Evolutionary conservation across 139 green algal genomes (phyloP).

Genomic region (Chlamydomonas sp.): DNA sequence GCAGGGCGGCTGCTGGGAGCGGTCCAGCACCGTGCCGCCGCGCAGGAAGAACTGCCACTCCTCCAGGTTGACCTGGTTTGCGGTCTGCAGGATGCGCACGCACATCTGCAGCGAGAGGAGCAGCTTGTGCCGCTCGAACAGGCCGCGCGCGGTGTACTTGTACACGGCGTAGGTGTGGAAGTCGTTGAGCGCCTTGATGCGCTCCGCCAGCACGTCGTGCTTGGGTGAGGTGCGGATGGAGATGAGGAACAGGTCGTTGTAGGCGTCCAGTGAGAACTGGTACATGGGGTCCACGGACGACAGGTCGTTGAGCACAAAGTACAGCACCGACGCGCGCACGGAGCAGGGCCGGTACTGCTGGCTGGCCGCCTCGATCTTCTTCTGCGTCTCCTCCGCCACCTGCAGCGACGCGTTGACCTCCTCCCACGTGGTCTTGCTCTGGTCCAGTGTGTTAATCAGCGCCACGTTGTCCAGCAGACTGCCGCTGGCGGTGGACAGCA

Average conservation of each 20-base stretch:
- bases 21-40: conserved; percentile 80
- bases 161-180: conserved; percentile 91
- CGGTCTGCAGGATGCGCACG: conserved; percentile 70
- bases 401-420: conserved; percentile 74
- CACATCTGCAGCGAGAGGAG: conserved; percentile 91
- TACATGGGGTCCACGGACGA: conserved; percentile 88
- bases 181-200: conserved; percentile 87
- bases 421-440: conserved; percentile 84
- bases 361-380: conserved; percentile 78
- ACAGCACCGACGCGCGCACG: conserved; percentile 77
- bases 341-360: conserved; percentile 76
- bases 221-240: conserved; percentile 66
- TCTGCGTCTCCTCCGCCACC: conserved; percentile 77
- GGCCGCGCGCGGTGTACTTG: conserved; percentile 83
- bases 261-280: conserved; percentile 91
- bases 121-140: conserved; percentile 92
- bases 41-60: conserved; percentile 89
- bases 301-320: conserved; percentile 88
- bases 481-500: conserved; percentile 79
- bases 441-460: conserved; percentile 86
- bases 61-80: conserved; percentile 75
- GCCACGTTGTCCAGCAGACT: conserved; percentile 86
- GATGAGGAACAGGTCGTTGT: conserved; percentile 83
- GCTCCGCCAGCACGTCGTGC: conserved; percentile 67
- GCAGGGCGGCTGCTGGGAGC: conserved; percentile 69